phyloP scores from a whole-genome alignment of 176 grass and related monocot genomes.

The Musa troglodytarum region DNA sequence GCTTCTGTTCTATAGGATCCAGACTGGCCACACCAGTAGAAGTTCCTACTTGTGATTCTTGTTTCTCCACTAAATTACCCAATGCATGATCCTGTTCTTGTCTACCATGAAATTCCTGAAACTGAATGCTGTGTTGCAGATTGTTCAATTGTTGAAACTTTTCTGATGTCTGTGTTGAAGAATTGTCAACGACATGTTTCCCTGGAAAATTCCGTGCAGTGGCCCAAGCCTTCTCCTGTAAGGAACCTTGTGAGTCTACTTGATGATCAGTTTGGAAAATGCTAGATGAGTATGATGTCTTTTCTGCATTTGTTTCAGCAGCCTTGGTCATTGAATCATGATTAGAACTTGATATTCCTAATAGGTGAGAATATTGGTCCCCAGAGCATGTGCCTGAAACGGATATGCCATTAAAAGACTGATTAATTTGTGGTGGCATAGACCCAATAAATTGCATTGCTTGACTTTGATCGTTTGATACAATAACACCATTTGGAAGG shows the following conservation, averaged over 20 bases:
- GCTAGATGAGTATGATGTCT: constrained; percentile 1
- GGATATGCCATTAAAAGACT: constrained; percentile 16
- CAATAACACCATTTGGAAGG: constrained; percentile 58
- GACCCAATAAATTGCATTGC: constrained; percentile 6
- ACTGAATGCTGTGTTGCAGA: constrained; percentile 21
- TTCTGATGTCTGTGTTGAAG: constrained; percentile 8
- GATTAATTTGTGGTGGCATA: constrained; percentile 3
- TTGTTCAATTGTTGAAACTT: constrained; percentile 23
- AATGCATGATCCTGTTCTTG: constrained; percentile 19
- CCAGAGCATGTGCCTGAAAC: neutral
- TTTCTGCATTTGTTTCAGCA: neutral
- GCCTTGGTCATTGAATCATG: constrained; percentile 6
- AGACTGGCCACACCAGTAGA: constrained; percentile 24
- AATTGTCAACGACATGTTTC: neutral
- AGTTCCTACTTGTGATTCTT: neutral
- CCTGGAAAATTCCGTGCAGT: constrained; percentile 7
- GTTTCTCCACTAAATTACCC: constrained; percentile 13
- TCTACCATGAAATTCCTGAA: constrained; percentile 23
- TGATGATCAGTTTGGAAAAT: constrained; percentile 1
- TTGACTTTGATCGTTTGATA: constrained; percentile 52
- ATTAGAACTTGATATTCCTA: neutral
- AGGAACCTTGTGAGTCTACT: constrained; percentile 5
- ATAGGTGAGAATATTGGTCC: constrained; percentile 14
- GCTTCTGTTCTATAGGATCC: constrained; percentile 42
- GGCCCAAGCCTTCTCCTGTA: constrained; percentile 3